A percentile compares a stretch with the other conserved stretches of the same genome.
phyloP scores from a whole-genome alignment of 768 basidiomycete species.

The Boletus sp. region DNA sequence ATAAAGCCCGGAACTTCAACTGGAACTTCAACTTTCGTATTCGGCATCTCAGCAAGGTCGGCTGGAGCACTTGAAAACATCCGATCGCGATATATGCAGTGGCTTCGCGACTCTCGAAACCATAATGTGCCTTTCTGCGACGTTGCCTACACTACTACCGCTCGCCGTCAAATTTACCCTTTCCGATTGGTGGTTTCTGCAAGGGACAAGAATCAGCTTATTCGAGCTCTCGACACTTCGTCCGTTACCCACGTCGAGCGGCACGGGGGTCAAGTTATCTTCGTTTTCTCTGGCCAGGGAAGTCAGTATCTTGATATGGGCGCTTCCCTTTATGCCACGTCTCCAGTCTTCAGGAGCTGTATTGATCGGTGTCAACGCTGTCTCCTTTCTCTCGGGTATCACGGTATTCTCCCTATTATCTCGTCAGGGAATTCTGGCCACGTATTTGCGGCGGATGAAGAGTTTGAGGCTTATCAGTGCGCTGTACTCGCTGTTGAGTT shows the following conservation, averaged over 20 bases:
- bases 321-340: conserved; percentile 48
- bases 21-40: conserved; percentile 34
- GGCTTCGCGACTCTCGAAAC: conserved; percentile 39
- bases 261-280: conserved; percentile 40
- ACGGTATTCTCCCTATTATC: conserved; percentile 49
- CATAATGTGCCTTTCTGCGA: conserved; percentile 39
- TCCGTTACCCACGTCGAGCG: conserved; percentile 32
- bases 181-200: conserved; percentile 54
- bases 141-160: conserved; percentile 66
- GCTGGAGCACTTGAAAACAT: conserved; percentile 44
- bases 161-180: conserved; percentile 56
- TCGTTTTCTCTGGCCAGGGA: conserved; percentile 77
- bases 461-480: conserved; percentile 48
- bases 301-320: conserved; percentile 70
- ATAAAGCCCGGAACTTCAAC: conserved; percentile 6
- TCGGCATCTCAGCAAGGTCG: conserved; percentile 66
- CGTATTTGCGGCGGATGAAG: conserved; percentile 30
- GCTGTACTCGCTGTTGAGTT: conserved; percentile 64
- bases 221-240: conserved; percentile 41
- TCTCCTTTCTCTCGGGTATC: conserved; percentile 48
- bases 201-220: conserved; percentile 42
- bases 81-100: conserved; percentile 45
- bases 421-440: conserved; percentile 22
- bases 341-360: conserved; percentile 44
- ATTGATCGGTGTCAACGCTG: conserved; percentile 60